These are phyloP conservation scores for Fusarium illudens DNA, from an alignment of 2,329 filamentous ascomycete genomes.

Conservation along the genomic window DNA sequence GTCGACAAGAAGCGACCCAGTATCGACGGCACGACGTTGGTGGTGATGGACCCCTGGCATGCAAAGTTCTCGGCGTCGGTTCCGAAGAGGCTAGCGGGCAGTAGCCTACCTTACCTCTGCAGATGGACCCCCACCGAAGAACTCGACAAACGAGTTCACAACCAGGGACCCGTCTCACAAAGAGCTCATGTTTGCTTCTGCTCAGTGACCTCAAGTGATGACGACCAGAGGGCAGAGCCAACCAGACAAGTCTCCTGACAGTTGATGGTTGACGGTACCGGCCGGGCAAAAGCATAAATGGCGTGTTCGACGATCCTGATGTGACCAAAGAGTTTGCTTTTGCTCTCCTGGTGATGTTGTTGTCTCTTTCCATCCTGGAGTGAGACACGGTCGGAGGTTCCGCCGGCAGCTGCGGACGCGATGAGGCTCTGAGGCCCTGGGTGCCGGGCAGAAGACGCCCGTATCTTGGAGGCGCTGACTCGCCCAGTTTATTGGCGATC, in stretches of 20 bases:
- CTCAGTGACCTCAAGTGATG: background rate
- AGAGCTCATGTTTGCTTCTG: slow-evolving; percentile 20
- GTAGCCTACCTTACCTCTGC: slow-evolving; percentile 15
- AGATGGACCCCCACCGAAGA: slow-evolving; percentile 6
- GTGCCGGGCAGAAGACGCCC: background rate
- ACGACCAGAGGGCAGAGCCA: background rate
- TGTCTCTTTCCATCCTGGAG: background rate
- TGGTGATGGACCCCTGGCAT: slow-evolving; percentile 5
- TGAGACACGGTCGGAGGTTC: background rate
- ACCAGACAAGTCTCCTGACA: slow-evolving; percentile 8
- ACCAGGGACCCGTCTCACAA: background rate
- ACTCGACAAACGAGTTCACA: background rate
- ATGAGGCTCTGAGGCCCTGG: background rate
- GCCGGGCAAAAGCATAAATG: slow-evolving; percentile 4
- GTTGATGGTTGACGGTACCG: background rate
- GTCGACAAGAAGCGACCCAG: slow-evolving; percentile 14
- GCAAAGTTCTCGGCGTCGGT: background rate
- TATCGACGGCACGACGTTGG: background rate
- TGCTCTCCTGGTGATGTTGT: slow-evolving; percentile 9
- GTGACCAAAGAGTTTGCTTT: slow-evolving; percentile 15
- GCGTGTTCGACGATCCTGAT: background rate
- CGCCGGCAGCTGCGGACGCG: background rate
- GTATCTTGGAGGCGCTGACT: background rate
- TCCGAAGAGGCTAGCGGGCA: slow-evolving; percentile 2
- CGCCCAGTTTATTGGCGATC: background rate